Conservation (phyloP, 345 rosid species). For the Arabidopsis arenosa region DNA sequence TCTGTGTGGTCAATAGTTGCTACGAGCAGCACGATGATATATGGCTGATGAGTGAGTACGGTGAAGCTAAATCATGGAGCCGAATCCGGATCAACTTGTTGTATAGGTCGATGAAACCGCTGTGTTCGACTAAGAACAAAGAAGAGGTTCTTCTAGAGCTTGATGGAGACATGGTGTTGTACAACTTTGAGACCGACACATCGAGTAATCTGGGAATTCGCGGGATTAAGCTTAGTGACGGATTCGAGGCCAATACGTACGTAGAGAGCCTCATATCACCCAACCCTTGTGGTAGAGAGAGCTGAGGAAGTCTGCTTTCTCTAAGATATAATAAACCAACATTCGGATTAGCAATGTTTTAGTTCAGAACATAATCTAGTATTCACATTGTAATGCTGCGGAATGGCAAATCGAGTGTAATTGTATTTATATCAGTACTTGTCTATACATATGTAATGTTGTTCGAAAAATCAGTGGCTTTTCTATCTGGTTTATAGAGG, state of each 20-base stretch:
- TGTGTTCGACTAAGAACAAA: conserved; percentile 44
- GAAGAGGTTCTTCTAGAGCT: conserved; percentile 48
- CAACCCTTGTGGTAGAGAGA: conserved; percentile 28
- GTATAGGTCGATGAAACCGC: conserved; percentile 52
- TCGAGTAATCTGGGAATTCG: conserved; percentile 38
- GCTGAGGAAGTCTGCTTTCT: not conserved
- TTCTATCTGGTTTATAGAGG: too few relatives aligned
- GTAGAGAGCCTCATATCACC: conserved; percentile 59
- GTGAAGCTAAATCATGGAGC: conserved; percentile 47
- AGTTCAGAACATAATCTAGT: not conserved
- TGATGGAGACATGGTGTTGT: conserved; percentile 53
- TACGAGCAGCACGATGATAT: conserved; percentile 47
- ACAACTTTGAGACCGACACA: conserved; percentile 42
- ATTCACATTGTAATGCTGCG: not conserved
- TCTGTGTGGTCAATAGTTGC: conserved; percentile 47
- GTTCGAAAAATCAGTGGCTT: too few relatives aligned
- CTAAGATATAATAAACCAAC: not conserved
- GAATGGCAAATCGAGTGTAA: not conserved
- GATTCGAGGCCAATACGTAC: conserved; percentile 52
- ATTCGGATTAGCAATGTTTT: not conserved
- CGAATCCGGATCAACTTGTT: conserved; percentile 42
- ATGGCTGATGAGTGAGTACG: conserved; percentile 54
- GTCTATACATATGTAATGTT: too few relatives aligned
- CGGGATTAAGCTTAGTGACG: conserved; percentile 46
- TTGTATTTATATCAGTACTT: not conserved